Evolutionary conservation across 2,329 filamentous ascomycete species (phyloP).

Genomic region (Colletotrichum scovillei): DNA sequence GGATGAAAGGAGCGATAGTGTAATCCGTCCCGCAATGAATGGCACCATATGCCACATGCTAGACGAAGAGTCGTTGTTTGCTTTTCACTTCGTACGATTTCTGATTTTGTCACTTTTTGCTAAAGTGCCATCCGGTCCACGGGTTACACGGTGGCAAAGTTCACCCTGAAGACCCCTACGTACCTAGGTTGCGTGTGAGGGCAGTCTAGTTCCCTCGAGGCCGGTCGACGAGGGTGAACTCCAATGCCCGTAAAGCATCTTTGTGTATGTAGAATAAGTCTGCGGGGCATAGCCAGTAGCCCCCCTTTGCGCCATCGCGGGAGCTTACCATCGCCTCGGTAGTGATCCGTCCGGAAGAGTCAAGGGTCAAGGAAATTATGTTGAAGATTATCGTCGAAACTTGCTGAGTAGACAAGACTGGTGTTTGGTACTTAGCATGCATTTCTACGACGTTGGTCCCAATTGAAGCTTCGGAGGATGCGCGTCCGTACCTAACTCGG

Average conservation of each 20-base stretch:
- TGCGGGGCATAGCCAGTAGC: not conserved
- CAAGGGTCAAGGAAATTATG: not conserved
- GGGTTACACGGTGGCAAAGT: not conserved
- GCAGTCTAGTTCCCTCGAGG: not conserved
- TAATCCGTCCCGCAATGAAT: conserved; percentile 8
- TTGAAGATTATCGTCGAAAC: not conserved
- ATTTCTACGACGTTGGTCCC: too few species aligned
- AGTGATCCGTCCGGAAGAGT: not conserved
- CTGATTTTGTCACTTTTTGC: not conserved
- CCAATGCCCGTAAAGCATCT: not conserved
- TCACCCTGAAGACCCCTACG: not conserved
- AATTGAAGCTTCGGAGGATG: too few species aligned
- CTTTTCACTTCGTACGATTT: not conserved
- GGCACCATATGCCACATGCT: conserved; percentile 2
- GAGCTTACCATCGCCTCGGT: not conserved
- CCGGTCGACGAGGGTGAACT: not conserved
- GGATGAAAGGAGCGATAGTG: not conserved
- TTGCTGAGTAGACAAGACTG: not conserved
- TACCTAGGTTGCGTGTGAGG: not conserved
- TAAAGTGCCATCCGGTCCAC: not conserved
- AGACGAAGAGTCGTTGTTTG: not conserved
- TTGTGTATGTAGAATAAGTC: not conserved
- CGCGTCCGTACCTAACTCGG: not conserved
- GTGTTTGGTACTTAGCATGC: too few species aligned
- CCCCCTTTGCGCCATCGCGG: not conserved